Conservation (phyloP, 2,329 filamentous ascomycete genomes). For the Penicillium carneum region DNA sequence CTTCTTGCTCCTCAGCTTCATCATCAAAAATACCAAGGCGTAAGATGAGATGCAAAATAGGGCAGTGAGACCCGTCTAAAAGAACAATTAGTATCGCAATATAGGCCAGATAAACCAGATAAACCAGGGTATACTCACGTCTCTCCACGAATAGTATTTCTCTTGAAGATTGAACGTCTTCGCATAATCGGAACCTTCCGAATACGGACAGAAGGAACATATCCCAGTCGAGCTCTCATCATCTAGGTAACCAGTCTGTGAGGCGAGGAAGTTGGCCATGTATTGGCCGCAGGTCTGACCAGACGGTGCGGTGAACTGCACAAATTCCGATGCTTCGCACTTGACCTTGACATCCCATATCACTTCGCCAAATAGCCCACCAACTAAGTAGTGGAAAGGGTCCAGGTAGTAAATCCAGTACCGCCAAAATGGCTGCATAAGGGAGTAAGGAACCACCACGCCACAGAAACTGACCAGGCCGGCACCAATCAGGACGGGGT, state of each 20-base stretch:
- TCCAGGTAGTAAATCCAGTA: slow-evolving; percentile 57
- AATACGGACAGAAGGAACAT: slow-evolving; percentile 45
- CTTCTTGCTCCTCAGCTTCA: slow-evolving; percentile 59
- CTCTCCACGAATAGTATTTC: slow-evolving; percentile 49
- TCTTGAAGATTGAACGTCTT: slow-evolving; percentile 44
- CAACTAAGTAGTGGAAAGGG: slow-evolving; percentile 54
- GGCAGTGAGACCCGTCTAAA: slow-evolving; percentile 52
- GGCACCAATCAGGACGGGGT: slow-evolving; percentile 62
- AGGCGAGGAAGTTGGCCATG: slow-evolving; percentile 43
- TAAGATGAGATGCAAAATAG: slow-evolving; percentile 55
- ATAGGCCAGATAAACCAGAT: background rate
- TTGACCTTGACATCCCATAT: slow-evolving; percentile 51
- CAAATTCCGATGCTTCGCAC: slow-evolving; percentile 45
- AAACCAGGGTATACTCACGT: slow-evolving; percentile 36
- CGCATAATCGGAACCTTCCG: slow-evolving; percentile 45
- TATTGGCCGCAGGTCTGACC: slow-evolving; percentile 47
- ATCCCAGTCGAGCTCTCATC: slow-evolving; percentile 38
- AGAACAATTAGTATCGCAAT: slow-evolving; percentile 6
- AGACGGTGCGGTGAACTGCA: slow-evolving; percentile 38
- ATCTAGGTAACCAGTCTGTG: slow-evolving; percentile 41
- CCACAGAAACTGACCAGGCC: slow-evolving; percentile 52
- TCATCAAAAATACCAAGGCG: slow-evolving; percentile 56
- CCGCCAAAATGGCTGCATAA: slow-evolving; percentile 52
- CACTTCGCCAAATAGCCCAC: slow-evolving; percentile 48
- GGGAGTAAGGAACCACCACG: slow-evolving; percentile 49